Evolutionary conservation across 139 green algal genomes (phyloP).

Genomic region (Volvox africanus): DNA sequence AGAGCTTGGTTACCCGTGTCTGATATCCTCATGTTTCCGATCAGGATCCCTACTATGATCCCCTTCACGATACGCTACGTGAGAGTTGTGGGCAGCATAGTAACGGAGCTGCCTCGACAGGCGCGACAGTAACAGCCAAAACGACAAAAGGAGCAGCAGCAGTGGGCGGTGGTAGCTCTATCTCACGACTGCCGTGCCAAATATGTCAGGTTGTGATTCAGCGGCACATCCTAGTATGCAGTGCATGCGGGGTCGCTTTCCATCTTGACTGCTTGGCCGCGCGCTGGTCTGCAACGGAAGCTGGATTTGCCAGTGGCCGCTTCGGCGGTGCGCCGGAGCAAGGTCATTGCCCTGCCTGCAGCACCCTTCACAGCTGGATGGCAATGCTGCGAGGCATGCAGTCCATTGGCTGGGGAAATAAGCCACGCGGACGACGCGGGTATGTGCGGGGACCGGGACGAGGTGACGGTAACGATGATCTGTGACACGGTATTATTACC

Average conservation of each 20-base stretch:
- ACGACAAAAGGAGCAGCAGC: neutral
- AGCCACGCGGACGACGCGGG: conserved; percentile 9
- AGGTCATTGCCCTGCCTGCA: conserved; percentile 38
- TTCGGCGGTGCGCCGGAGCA: conserved; percentile 45
- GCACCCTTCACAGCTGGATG: conserved; percentile 45
- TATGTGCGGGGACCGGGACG: neutral
- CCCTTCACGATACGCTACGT: no score
- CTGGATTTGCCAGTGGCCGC: neutral
- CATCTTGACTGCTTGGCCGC: conserved; percentile 48
- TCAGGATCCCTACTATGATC: no score
- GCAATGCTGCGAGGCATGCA: conserved; percentile 34
- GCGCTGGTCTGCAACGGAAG: neutral
- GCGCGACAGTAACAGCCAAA: no score
- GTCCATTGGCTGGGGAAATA: conserved; percentile 17
- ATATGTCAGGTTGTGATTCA: conserved; percentile 23
- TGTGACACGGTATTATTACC: no score
- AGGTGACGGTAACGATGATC: neutral
- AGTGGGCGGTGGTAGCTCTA: neutral
- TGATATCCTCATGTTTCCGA: no score
- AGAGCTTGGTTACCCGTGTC: no score
- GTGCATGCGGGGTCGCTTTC: conserved; percentile 21
- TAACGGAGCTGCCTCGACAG: no score
- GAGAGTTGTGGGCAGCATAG: no score
- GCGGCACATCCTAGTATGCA: conserved; percentile 38
- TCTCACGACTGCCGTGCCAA: neutral